phyloP scores from a whole-genome alignment of 768 basidiomycete species.

The Daedaleopsis sinensis region DNA sequence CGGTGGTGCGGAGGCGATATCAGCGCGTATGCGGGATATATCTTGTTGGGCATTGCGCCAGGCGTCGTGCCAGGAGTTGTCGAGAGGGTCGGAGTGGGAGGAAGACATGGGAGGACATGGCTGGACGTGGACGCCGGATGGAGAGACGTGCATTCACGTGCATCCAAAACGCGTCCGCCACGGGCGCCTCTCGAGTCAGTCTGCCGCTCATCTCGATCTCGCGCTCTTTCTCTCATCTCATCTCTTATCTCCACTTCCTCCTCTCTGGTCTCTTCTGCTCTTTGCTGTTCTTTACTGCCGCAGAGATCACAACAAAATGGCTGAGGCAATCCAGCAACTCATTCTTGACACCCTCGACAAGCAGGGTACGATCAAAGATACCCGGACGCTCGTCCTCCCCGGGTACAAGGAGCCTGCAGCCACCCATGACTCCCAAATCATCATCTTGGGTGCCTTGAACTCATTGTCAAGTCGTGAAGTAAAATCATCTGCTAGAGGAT shows the following conservation, averaged over 20 bases:
- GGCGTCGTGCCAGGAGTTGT: conserved; percentile 55
- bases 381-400: conserved; percentile 67
- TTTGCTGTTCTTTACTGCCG: neutral
- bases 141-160: conserved; percentile 19
- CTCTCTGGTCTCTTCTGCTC: neutral
- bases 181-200: conserved; percentile 24
- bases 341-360: conserved; percentile 73
- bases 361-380: conserved; percentile 61
- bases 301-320: conserved; percentile 44
- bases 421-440: conserved; percentile 78
- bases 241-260: conserved; percentile 1
- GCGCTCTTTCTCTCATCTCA: conserved; percentile 1
- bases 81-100: conserved; percentile 13
- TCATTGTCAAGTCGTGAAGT: conserved; percentile 88
- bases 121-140: conserved; percentile 7
- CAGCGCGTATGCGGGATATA: conserved; percentile 50
- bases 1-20: conserved; percentile 36
- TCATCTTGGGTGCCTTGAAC: conserved; percentile 88
- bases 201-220: conserved; percentile 13
- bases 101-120: conserved; percentile 22
- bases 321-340: conserved; percentile 80
- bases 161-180: conserved; percentile 7
- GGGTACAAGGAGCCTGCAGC: conserved; percentile 59
- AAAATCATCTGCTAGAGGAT: conserved; percentile 27
- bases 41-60: conserved; percentile 65